Conservation (phyloP, 371 early-diverging fungal genomes). For the Mucor piriformis region DNA sequence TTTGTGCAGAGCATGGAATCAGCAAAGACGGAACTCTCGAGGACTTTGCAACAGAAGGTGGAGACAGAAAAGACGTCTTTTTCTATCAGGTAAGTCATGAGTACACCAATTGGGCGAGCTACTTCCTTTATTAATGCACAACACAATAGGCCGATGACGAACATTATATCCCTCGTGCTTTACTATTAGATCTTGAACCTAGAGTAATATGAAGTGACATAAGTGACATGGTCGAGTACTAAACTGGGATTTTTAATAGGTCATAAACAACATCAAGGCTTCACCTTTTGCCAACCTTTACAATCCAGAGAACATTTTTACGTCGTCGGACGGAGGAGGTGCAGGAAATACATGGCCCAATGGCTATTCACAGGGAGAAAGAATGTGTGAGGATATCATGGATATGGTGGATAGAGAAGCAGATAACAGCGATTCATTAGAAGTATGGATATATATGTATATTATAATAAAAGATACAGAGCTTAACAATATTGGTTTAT, state of each 20-base stretch:
- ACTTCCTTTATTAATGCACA: neutral
- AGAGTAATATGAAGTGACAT: conserved; percentile 60
- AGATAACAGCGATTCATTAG: conserved; percentile 90
- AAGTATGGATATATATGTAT: conserved; percentile 42
- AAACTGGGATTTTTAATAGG: conserved; percentile 36
- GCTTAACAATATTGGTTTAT: neutral
- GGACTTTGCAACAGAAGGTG: conserved; percentile 85
- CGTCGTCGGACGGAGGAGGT: conserved; percentile 91
- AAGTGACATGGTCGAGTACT: neutral
- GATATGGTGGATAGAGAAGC: conserved; percentile 96
- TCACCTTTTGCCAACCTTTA: conserved; percentile 81
- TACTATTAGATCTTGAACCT: conserved; percentile 93
- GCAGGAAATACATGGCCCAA: conserved; percentile 97
- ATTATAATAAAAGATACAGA: neutral
- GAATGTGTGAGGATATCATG: conserved; percentile 79
- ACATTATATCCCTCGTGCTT: conserved; percentile 92
- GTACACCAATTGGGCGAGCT: neutral
- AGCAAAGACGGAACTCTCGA: conserved; percentile 82
- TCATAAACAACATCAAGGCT: conserved; percentile 71
- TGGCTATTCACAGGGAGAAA: conserved; percentile 85
- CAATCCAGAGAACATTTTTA: conserved; percentile 91
- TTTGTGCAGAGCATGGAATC: conserved; percentile 92
- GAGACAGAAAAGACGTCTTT: conserved; percentile 98
- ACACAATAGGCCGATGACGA: conserved; percentile 83
- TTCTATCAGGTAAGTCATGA: conserved; percentile 88